A percentile compares a stretch with the other conserved stretches of the same genome.
Conservation (phyloP, 2,329 filamentous ascomycete genomes). For the Hypocrella siamensis region DNA sequence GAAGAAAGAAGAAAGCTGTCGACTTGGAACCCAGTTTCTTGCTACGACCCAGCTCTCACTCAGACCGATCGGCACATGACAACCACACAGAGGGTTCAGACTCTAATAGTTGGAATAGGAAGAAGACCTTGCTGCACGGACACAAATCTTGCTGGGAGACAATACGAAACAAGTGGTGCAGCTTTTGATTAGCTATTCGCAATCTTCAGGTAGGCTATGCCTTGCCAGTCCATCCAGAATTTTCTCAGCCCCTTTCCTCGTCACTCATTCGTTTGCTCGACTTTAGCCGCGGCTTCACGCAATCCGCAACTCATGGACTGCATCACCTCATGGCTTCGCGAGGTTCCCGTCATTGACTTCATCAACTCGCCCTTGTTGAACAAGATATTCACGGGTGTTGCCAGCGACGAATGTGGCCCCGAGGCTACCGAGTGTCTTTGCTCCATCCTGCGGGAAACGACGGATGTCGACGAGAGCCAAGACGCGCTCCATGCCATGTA, state of each 20-base stretch:
- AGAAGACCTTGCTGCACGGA: conserved; percentile 80
- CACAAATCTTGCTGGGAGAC: conserved; percentile 75
- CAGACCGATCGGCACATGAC: conserved; percentile 19
- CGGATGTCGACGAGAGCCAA: conserved; percentile 82
- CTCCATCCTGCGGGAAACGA: conserved; percentile 79
- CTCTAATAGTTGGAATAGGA: conserved; percentile 50
- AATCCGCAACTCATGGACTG: conserved; percentile 90
- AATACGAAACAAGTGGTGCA: conserved; percentile 80
- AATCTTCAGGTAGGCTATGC: conserved; percentile 61
- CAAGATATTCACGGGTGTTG: conserved; percentile 62
- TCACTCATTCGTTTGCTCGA: background rate
- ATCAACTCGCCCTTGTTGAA: conserved; percentile 75
- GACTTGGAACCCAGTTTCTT: conserved; percentile 18
- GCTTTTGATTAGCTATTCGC: conserved; percentile 77
- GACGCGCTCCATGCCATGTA: conserved; percentile 70
- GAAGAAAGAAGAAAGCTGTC: no score
- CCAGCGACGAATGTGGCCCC: conserved; percentile 64
- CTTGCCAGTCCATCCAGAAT: background rate
- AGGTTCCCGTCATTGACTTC: conserved; percentile 72
- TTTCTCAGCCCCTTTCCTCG: background rate
- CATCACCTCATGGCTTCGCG: conserved; percentile 90
- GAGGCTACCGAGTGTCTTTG: conserved; percentile 86
- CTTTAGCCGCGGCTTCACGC: conserved; percentile 53
- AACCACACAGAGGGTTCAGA: conserved; percentile 11
- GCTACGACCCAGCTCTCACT: conserved; percentile 16